Base-by-base conservation (phyloP, 352 stramenopile genomes). In the Thalassiosira hispida region DNA sequence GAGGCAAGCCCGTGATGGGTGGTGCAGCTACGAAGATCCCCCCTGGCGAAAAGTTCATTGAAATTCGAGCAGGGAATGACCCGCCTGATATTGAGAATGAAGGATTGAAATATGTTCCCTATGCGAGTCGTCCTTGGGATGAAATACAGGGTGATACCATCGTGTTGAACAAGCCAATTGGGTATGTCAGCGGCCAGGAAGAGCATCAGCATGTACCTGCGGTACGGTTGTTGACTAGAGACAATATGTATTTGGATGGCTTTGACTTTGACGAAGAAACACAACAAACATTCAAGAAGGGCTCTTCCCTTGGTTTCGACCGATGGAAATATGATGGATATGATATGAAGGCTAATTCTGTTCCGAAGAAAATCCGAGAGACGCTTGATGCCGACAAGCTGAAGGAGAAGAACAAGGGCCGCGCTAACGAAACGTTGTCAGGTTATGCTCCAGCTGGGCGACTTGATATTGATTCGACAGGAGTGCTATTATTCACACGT, bases 81-180 rank as follows among this genome's bases (percentile, higher is more conserved):
- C 46, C 51, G 20, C 29, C 49, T 16, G 29, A 46, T 25, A 16
- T 40, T 1, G 2, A 14, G 35, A 29, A 46, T 42, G 22, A 38
- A 66, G 23, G 5, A 60, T 60, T 42, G 40, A 51, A 31, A 18
- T 7, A 40, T 31, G 52, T 82, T 25, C 61, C 74, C 14, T 82
- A 82, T 44, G 38, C 18, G 5, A 29, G 77, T 64, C 67, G 66
- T 23, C 60, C 74, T 27, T 87, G 79, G 79, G 42, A 78, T 6
- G 59, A 74, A 51, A 83, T 83, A 5, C 49, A 74, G 27, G 59
- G 73, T 38, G 69, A 83, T 38, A 87, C 87, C 0, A 72, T 94
- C 9, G 68, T 94, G 31, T 60, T 94, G 47, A 84, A 94, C 72
- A 94, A 94, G 68, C 89, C 89, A 1, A 14, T 81, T 16, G 87